Conservation (phyloP, 306 rosid genomes). For the Pyrus betulifolia region DNA sequence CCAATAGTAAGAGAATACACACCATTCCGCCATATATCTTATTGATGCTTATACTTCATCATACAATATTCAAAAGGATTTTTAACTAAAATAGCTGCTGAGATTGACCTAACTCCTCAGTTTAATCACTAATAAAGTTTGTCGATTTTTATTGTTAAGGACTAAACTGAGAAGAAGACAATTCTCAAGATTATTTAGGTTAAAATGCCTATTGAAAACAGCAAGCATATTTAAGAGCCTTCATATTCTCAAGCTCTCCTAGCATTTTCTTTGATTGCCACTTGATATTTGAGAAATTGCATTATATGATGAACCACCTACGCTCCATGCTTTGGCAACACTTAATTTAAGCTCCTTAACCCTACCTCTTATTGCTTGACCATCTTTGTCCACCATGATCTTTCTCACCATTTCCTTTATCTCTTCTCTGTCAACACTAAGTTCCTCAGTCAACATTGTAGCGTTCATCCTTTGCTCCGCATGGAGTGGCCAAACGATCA, state of each 20-base stretch:
- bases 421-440: constrained; percentile 28
- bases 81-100: too few species aligned
- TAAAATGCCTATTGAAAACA: too few species aligned
- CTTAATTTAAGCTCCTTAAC: constrained; percentile 13
- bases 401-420: constrained; percentile 34
- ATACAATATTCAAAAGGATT: too few species aligned
- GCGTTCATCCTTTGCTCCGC: constrained; percentile 61
- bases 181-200: too few species aligned
- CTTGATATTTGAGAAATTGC: constrained; percentile 7
- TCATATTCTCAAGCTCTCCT: not conserved
- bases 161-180: too few species aligned
- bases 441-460: constrained; percentile 31
- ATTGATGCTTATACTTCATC: not conserved
- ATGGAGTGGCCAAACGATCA: constrained; percentile 55
- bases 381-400: constrained; percentile 37
- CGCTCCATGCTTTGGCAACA: constrained; percentile 24
- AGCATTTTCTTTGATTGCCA: not conserved
- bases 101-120: too few species aligned
- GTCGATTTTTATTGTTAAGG: not conserved
- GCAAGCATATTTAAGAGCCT: not conserved
- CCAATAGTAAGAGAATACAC: not conserved
- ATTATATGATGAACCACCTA: constrained; percentile 26
- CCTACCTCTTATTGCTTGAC: not conserved
- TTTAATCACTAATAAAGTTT: too few species aligned
- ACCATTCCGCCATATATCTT: not conserved